These are phyloP conservation scores for Usnea hakonensis DNA, from an alignment of 495 filamentous ascomycete genomes.

Conservation along the genomic window DNA sequence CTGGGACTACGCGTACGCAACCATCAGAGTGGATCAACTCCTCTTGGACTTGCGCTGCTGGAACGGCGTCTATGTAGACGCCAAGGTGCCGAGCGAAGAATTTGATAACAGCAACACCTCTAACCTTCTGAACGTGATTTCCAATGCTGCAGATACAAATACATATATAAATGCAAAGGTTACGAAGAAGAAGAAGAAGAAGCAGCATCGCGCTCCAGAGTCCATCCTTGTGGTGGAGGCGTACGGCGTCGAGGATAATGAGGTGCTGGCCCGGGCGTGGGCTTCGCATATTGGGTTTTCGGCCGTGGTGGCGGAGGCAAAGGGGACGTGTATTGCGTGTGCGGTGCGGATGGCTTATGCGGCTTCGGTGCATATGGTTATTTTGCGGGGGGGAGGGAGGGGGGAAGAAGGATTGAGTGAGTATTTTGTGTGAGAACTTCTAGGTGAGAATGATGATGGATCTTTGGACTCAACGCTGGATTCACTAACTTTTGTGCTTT, in stretches of 20 bases:
- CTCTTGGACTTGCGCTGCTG: constrained; percentile 19
- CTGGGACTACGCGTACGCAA: constrained; percentile 53
- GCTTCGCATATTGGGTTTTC: constrained; percentile 61
- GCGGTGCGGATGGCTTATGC: constrained; percentile 65
- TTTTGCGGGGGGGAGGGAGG: constrained; percentile 38
- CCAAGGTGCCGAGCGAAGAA: neutral
- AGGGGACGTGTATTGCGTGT: constrained; percentile 63
- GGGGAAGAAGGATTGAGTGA: neutral
- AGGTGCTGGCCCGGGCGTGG: constrained; percentile 67
- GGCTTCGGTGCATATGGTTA: constrained; percentile 59
- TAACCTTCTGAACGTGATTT: neutral
- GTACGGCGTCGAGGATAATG: constrained; percentile 61
- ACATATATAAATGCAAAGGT: constrained; percentile 46
- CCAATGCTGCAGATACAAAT: constrained; percentile 24
- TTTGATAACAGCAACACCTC: neutral
- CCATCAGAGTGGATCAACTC: constrained; percentile 50
- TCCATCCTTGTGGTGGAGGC: constrained; percentile 61
- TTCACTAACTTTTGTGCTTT: neutral
- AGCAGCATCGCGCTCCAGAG: constrained; percentile 1
- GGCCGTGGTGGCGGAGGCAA: constrained; percentile 57
- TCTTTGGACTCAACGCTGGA: neutral
- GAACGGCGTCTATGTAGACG: neutral
- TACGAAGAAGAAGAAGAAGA: neutral
- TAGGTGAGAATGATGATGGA: neutral
- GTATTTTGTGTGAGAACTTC: neutral